Evolutionary conservation across 1,284 basidiomycete species (phyloP).

Genomic region (Leccinum insolens): DNA sequence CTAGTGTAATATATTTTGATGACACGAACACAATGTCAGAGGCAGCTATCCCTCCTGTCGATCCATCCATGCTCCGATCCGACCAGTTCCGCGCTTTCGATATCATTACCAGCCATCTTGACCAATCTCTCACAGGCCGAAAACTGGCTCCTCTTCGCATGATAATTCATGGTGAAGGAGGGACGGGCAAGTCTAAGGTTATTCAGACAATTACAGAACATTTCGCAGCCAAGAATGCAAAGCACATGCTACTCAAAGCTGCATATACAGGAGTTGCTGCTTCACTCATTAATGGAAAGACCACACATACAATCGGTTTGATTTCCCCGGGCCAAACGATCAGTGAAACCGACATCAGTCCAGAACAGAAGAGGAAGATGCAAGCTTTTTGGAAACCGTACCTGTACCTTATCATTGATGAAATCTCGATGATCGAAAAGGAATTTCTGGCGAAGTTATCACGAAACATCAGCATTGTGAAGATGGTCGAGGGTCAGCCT

Average conservation of each 20-base stretch:
- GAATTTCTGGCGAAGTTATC: not conserved
- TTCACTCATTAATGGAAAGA: slow-evolving; percentile 14
- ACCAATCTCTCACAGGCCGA: not conserved
- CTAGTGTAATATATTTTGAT: not conserved
- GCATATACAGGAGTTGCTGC: slow-evolving; percentile 11
- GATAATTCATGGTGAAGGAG: slow-evolving; percentile 9
- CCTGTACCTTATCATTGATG: not conserved
- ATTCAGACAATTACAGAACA: slow-evolving; percentile 14
- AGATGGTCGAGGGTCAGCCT: not conserved
- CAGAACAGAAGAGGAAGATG: not conserved
- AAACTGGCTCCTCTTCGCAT: slow-evolving; percentile 1
- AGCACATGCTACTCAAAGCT: slow-evolving; percentile 5
- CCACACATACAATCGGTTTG: not conserved
- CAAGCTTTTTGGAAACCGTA: not conserved
- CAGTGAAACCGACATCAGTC: not conserved
- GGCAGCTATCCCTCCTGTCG: not conserved
- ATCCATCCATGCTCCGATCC: not conserved
- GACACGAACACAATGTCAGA: not conserved
- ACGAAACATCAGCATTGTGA: not conserved
- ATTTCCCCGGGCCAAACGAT: not conserved
- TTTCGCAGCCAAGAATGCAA: not conserved
- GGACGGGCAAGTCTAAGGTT: slow-evolving; percentile 12
- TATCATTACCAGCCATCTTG: slow-evolving; percentile 10
- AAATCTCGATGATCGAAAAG: not conserved
- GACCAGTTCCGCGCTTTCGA: slow-evolving; percentile 12